A percentile compares a stretch with the other conserved stretches of the same genome.
These are phyloP conservation scores for Fusarium azukiicola DNA, from an alignment of 2,329 filamentous ascomycete species.

Conservation along the genomic window DNA sequence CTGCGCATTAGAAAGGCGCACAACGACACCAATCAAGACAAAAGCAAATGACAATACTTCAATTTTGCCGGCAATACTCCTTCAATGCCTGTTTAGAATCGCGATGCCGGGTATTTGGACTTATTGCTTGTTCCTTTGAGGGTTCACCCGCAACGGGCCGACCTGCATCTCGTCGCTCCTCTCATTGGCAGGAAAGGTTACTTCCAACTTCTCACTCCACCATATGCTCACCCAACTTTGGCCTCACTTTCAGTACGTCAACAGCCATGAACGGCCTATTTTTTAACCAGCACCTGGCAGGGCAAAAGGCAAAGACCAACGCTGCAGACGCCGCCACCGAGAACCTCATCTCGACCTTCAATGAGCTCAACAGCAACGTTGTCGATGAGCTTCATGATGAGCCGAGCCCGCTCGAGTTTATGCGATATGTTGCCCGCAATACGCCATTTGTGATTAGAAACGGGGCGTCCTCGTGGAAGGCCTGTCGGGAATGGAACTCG, in stretches of 20 bases:
- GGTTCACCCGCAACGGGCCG: neutral
- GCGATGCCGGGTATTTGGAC: neutral
- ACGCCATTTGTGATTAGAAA: constrained; percentile 86
- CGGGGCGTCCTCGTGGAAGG: constrained; percentile 82
- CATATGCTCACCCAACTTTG: constrained; percentile 3
- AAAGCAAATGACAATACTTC: neutral
- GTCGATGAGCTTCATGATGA: constrained; percentile 82
- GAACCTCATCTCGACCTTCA: constrained; percentile 83
- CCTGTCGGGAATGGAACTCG: constrained; percentile 81
- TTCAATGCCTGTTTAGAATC: no score
- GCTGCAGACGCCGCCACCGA: constrained; percentile 50
- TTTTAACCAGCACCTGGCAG: neutral
- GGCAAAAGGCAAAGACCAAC: neutral
- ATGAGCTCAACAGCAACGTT: constrained; percentile 83
- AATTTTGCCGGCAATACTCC: no score
- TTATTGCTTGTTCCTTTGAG: neutral
- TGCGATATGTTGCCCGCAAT: constrained; percentile 88
- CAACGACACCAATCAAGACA: neutral
- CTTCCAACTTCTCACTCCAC: constrained; percentile 18
- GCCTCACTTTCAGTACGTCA: neutral
- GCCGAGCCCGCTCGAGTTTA: constrained; percentile 89
- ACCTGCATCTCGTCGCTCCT: neutral
- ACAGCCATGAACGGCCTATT: constrained; percentile 20
- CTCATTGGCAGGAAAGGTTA: constrained; percentile 3
- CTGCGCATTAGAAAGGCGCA: neutral